These are phyloP conservation scores for Paramecium sexaurelia DNA, from an alignment of 73 alveolate genomes.

Conservation along the genomic window DNA sequence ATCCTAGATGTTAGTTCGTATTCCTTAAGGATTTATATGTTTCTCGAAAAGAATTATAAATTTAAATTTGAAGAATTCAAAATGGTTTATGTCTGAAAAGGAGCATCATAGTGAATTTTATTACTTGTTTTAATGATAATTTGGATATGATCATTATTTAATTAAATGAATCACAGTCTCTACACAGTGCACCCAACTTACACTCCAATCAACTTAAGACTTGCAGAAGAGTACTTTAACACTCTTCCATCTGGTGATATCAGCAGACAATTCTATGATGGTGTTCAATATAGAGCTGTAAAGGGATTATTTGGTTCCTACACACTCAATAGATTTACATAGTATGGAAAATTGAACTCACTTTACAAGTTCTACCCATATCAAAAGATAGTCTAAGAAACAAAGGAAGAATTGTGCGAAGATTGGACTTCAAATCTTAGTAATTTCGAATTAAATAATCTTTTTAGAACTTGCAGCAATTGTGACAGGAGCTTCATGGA, in stretches of 20 bases:
- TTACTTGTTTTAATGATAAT: not conserved
- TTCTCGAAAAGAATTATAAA: not conserved
- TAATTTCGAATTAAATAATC: conserved; percentile 4
- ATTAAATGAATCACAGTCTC: conserved; percentile 42
- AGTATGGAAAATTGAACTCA: not conserved
- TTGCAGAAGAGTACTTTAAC: conserved; percentile 64
- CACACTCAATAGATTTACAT: not conserved
- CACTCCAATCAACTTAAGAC: conserved; percentile 36
- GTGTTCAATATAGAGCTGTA: conserved; percentile 54
- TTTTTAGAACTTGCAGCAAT: conserved; percentile 34
- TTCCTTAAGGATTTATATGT: not conserved
- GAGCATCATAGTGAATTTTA: not conserved
- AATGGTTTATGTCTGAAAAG: too few relatives aligned
- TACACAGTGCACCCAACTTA: not conserved
- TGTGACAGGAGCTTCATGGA: conserved; percentile 59
- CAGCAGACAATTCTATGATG: conserved; percentile 64
- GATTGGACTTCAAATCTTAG: not conserved
- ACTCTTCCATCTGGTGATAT: conserved; percentile 60
- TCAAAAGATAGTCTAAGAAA: not conserved
- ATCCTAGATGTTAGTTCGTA: not conserved
- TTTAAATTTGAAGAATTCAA: not conserved
- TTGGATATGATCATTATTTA: conserved; percentile 5
- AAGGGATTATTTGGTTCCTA: conserved; percentile 27
- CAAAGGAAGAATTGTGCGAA: not conserved
- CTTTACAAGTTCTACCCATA: not conserved